These are phyloP conservation scores for Tympanopsis confertula DNA, from an alignment of 2,329 filamentous ascomycete species.

Conservation along the genomic window DNA sequence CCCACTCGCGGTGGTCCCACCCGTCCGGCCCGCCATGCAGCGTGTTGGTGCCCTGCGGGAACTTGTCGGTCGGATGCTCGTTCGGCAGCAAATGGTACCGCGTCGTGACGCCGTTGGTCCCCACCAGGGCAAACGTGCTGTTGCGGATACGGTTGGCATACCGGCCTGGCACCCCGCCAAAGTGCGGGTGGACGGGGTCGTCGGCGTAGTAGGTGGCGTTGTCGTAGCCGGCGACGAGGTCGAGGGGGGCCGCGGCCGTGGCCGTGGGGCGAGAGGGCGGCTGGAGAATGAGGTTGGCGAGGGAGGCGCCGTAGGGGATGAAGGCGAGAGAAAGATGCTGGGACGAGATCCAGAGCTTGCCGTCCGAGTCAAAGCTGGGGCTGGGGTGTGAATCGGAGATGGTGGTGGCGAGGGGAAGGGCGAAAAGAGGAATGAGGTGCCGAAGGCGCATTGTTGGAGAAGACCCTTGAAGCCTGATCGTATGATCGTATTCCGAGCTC, in stretches of 20 bases:
- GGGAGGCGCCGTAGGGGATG: slow-evolving; percentile 63
- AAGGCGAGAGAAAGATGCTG: slow-evolving; percentile 57
- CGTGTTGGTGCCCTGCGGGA: slow-evolving; percentile 46
- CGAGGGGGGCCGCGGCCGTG: slow-evolving; percentile 54
- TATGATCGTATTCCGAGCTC: too few relatives aligned
- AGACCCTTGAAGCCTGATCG: too few relatives aligned
- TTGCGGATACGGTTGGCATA: slow-evolving; percentile 78
- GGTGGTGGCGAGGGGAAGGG: slow-evolving; percentile 11
- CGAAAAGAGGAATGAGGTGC: slow-evolving; percentile 16
- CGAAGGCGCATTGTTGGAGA: too few relatives aligned
- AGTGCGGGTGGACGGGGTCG: slow-evolving; percentile 57
- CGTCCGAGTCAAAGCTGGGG: slow-evolving; percentile 37
- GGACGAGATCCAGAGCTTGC: slow-evolving; percentile 63
- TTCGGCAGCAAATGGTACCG: slow-evolving; percentile 53
- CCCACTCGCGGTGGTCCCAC: slow-evolving; percentile 72
- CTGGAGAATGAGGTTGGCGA: slow-evolving; percentile 60
- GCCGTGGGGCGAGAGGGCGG: too few relatives aligned
- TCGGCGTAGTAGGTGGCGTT: slow-evolving; percentile 60
- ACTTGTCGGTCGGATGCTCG: slow-evolving; percentile 40
- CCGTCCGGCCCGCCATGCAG: slow-evolving; percentile 61
- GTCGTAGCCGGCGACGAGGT: slow-evolving; percentile 65
- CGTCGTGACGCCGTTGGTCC: slow-evolving; percentile 47
- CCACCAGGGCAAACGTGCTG: slow-evolving; percentile 59
- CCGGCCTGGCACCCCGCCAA: slow-evolving; percentile 61
- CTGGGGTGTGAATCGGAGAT: slow-evolving; percentile 9